phyloP scores from a whole-genome alignment of 106 monocot genomes.

The Acorus gramineus region DNA sequence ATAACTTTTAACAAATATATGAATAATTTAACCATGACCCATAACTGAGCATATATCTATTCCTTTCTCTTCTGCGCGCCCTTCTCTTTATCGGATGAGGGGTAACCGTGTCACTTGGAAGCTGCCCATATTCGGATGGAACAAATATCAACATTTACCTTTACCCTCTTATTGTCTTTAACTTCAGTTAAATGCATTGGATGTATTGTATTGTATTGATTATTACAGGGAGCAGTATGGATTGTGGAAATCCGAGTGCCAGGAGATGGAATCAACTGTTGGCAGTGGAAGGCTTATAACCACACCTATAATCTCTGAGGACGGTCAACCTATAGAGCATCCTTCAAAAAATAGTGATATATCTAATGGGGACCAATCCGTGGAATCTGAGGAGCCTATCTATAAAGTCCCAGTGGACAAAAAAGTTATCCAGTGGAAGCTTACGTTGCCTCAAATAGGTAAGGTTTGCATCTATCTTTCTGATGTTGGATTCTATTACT shows the following conservation, averaged over 20 bases:
- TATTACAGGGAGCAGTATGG: conserved; percentile 47
- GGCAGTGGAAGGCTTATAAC: conserved; percentile 73
- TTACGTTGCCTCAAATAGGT: conserved; percentile 89
- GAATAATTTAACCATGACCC: too few relatives aligned
- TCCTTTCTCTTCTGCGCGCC: background rate
- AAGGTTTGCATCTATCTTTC: conserved; percentile 2
- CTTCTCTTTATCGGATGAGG: background rate
- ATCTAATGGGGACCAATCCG: conserved; percentile 5
- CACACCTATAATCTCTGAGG: conserved; percentile 53
- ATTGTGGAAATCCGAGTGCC: conserved; percentile 60
- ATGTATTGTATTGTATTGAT: background rate
- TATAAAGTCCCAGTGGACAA: conserved; percentile 15
- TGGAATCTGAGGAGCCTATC: conserved; percentile 3
- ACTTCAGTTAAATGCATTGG: background rate
- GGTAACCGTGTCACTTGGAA: too few relatives aligned
- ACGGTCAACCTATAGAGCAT: conserved; percentile 52
- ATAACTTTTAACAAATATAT: too few relatives aligned
- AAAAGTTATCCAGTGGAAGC: conserved; percentile 72
- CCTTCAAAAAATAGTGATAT: conserved; percentile 12
- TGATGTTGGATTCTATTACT: background rate
- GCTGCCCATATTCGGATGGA: too few relatives aligned
- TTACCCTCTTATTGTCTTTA: background rate
- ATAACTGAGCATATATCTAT: too few relatives aligned
- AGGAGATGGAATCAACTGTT: conserved; percentile 52
- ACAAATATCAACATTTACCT: too few relatives aligned